Evolutionary conservation across 441 rosid species (phyloP), one percentile per base, ranked within the genome.

Genomic region (Viola pubescens): DNA sequence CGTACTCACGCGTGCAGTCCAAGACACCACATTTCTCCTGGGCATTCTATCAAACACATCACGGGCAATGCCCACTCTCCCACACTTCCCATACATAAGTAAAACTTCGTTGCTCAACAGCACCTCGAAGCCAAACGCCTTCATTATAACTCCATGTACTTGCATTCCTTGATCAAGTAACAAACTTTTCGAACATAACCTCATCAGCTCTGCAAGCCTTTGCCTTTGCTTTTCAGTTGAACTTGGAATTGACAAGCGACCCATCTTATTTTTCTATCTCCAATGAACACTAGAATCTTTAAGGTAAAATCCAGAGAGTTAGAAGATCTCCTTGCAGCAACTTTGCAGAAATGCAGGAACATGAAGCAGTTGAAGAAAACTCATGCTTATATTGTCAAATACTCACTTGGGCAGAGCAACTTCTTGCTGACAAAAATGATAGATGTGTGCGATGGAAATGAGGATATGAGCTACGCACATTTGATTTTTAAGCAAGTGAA

Each of bases 11-110:
- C 34, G 2, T 26, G 34, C 34, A 1, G 94, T 87, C 96, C 96
- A 89, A 10, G 97, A 86, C 79, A 92, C 94, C 68, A 85, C 88
- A 41, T 89, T 92, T 78, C 90, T 81, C 13, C 71, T 77, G 48
- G 61, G 71, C 98, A 89, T 87, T 78, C 55, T 76, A 59, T 87
- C 92, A 66, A 92, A 89, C 92, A 92, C 85, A 12, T 41, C 50
- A 51, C 71, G 68, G 40, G 97, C 89, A 58, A 60, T 8, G 19
- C 43, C 61, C 57, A 75, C 61, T 67, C 71, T 65, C 59, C 79
- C 77, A 66, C 95, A 86, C 77, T 89, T 87, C 5, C 82, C 79
- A 4, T 87, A 86, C 92, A 87, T 73, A 43, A 73, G 81, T 8
- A 87, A 70, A 8, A 89, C 86, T 68, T 79, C 81, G 69, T 80